Evolutionary conservation across 148 eudicot species (phyloP), one percentile per base, ranked within the genome.

Genomic region (Vaccinium darrowii): DNA sequence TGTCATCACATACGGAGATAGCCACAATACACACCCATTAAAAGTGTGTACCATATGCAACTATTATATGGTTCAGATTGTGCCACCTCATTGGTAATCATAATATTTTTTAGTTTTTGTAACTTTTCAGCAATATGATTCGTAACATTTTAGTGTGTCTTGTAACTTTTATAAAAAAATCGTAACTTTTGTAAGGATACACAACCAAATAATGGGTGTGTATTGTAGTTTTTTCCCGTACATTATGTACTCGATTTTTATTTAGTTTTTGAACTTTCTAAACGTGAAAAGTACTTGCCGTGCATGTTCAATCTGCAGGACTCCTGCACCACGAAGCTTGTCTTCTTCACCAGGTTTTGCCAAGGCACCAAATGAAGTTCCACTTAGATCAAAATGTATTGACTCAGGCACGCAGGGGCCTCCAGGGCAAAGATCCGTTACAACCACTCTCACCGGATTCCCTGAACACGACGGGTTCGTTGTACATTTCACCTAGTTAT

Each of bases 321-420:
- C 58, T 80, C 92, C 91, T 1, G 89, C 90, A 9, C 83, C 84
- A 43, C 89, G 90, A 10, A 91, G 89, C 19, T 88, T 83, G 75
- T 83, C 79, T 82, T 81, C 88, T 81, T 88, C 69, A 5, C 92
- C 91, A 0, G 88, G 91, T 1, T 63, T 81, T 4, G 91, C 92
- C 92, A 91, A 86, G 79, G 88, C 88, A 60, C 92, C 89, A 50
- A 91, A 87, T n/a, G 92, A 80, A 18, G 90, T 88, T 51, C 91
- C 92, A 79, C 91, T 91, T 4, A 91, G 87, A 79, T 91, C 91
- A 71, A 91, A 91, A 56, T 91, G 92, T 33, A 86, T 86, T 0
- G 85, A 69, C 11, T 86, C 90, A 0, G 86, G 21, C 53, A 83
- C 2, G 81, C 92, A 89, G 1, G 78, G 84, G n/a, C 92, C 90